Evolutionary conservation across 495 filamentous ascomycete species (phyloP).

Genomic region (Bombardia bombarda): DNA sequence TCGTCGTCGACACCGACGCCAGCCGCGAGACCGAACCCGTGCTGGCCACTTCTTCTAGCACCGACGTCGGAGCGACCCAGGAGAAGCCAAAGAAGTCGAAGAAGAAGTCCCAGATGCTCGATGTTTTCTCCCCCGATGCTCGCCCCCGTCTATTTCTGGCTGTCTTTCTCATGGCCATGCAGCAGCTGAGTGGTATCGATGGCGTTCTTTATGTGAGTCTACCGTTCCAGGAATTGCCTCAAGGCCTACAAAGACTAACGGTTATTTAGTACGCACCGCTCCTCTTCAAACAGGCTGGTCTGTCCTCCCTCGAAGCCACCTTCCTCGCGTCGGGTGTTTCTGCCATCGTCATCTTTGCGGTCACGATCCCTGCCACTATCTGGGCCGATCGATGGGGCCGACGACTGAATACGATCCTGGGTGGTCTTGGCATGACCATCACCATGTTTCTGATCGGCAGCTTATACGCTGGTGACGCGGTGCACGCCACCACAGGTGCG

Average conservation of each 20-base stretch:
- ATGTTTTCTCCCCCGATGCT: constrained; percentile 12
- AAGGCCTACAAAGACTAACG: neutral
- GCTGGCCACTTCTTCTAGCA: neutral
- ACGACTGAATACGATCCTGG: constrained; percentile 45
- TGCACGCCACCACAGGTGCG: constrained; percentile 35
- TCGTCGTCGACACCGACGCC: neutral
- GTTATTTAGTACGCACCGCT: constrained; percentile 39
- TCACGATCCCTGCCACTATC: constrained; percentile 43
- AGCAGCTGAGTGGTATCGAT: constrained; percentile 45
- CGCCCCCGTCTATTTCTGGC: constrained; percentile 17
- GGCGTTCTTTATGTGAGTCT: constrained; percentile 44
- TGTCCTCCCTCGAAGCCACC: constrained; percentile 30
- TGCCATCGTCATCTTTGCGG: constrained; percentile 39
- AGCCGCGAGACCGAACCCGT: neutral
- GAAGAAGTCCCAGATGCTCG: constrained; percentile 9
- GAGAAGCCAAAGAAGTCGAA: constrained; percentile 3
- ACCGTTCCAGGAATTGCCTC: neutral
- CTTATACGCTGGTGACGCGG: constrained; percentile 42
- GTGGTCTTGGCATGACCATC: constrained; percentile 36
- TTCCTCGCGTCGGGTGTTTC: constrained; percentile 49
- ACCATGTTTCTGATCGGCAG: constrained; percentile 29
- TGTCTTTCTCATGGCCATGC: constrained; percentile 36
- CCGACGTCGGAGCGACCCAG: neutral
- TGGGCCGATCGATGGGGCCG: constrained; percentile 58
- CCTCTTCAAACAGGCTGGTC: constrained; percentile 44